Percentiles rank a stretch among this genome's conserved stretches.
Conservation (phyloP, 2,329 filamentous ascomycete genomes). For the Sporothrix pallida region DNA sequence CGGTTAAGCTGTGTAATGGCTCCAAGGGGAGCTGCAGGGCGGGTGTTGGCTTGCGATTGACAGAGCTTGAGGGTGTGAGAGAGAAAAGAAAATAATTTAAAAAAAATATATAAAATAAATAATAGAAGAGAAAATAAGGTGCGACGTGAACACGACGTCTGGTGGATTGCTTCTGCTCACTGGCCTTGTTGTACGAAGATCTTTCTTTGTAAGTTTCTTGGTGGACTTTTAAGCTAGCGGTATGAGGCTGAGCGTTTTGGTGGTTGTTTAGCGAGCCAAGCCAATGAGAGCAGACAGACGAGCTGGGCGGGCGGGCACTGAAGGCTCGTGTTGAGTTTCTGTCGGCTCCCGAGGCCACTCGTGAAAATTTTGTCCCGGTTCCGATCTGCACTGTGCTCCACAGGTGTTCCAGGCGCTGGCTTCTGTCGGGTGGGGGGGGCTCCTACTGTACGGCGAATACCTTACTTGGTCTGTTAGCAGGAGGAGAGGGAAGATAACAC, state of each 20-base stretch:
- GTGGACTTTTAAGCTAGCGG: background rate
- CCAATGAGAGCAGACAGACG: slow-evolving; percentile 3
- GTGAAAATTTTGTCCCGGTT: slow-evolving; percentile 34
- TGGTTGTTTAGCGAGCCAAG: background rate
- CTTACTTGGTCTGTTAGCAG: too few species aligned
- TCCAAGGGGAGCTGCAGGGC: too few species aligned
- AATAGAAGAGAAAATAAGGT: too few species aligned
- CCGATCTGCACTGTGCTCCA: slow-evolving; percentile 29
- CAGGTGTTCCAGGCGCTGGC: background rate
- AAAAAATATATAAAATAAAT: too few species aligned
- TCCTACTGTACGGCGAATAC: too few species aligned
- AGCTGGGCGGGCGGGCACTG: background rate
- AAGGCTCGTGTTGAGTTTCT: too few species aligned
- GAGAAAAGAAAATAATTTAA: too few species aligned
- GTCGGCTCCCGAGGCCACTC: background rate
- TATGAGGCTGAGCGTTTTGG: slow-evolving; percentile 12
- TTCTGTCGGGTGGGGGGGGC: background rate
- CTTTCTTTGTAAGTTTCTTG: background rate
- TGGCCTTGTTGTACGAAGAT: background rate
- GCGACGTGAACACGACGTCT: background rate
- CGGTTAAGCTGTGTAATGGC: too few species aligned
- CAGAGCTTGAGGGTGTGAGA: too few species aligned
- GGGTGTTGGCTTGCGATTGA: too few species aligned
- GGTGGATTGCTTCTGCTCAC: background rate
- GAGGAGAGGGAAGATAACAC: too few species aligned